A percentile compares a stretch with the other conserved stretches of the same genome.
phyloP scores from a whole-genome alignment of 2,329 filamentous ascomycete species.

The Pseudogymnoascus sp. region DNA sequence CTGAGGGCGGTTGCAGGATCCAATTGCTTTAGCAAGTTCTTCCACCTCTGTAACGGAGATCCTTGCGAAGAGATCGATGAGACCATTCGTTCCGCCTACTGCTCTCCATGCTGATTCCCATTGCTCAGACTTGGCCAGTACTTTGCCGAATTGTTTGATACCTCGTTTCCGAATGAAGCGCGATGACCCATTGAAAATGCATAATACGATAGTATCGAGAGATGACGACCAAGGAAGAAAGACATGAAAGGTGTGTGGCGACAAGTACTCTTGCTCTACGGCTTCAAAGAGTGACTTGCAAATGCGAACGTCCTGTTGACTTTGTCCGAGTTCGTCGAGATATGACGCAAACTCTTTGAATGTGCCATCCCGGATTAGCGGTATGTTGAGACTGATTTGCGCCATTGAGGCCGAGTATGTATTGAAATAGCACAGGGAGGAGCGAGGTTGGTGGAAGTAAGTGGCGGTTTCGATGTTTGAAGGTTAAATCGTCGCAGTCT shows the following conservation, averaged over 20 bases:
- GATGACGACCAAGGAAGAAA: slow-evolving; percentile 11
- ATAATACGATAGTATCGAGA: slow-evolving; percentile 6
- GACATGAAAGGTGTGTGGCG: slow-evolving; percentile 1
- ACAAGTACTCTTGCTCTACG: slow-evolving; percentile 9
- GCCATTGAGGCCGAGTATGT: slow-evolving; percentile 5
- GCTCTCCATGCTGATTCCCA: slow-evolving; percentile 14
- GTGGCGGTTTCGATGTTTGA: neutral
- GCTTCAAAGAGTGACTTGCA: slow-evolving; percentile 11
- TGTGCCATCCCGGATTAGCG: slow-evolving; percentile 11
- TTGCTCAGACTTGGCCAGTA: slow-evolving; percentile 11
- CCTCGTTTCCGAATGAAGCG: slow-evolving; percentile 10
- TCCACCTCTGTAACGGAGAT: slow-evolving; percentile 14
- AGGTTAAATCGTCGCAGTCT: neutral
- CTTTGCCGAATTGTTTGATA: slow-evolving; percentile 14
- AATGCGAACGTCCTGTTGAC: neutral
- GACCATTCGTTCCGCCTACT: slow-evolving; percentile 12
- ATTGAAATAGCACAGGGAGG: neutral
- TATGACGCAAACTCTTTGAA: slow-evolving; percentile 12
- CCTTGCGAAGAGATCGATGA: slow-evolving; percentile 11
- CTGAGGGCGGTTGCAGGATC: slow-evolving; percentile 8
- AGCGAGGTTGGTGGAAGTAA: neutral
- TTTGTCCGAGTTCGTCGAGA: slow-evolving; percentile 12
- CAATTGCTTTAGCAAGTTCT: slow-evolving; percentile 9
- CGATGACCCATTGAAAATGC: slow-evolving; percentile 10
- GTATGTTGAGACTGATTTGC: slow-evolving; percentile 9